These are phyloP conservation scores for Thyridium curvatum DNA, from an alignment of 2,329 filamentous ascomycete species.

Conservation along the genomic window DNA sequence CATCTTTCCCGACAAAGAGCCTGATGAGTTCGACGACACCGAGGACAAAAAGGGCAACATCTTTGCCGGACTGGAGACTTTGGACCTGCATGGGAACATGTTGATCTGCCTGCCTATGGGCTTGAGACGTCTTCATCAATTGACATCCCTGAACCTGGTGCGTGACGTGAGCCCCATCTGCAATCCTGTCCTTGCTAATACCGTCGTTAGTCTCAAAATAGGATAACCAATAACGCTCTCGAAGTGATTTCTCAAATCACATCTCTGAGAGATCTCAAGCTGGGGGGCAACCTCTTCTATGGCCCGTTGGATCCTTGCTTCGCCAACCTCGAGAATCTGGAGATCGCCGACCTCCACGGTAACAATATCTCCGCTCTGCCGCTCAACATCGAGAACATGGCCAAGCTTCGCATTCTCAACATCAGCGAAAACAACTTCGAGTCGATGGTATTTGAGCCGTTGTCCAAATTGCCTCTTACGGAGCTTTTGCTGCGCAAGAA, in stretches of 20 bases:
- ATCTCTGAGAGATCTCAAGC: slow-evolving; percentile 69
- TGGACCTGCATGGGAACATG: slow-evolving; percentile 83
- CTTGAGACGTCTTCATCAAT: slow-evolving; percentile 61
- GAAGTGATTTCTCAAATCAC: slow-evolving; percentile 68
- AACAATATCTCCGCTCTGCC: slow-evolving; percentile 75
- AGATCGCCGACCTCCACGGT: slow-evolving; percentile 73
- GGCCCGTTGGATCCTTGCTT: slow-evolving; percentile 62
- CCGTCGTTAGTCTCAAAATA: slow-evolving; percentile 63
- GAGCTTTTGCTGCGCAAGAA: slow-evolving; percentile 76
- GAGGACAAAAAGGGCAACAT: slow-evolving; percentile 65
- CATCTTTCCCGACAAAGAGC: slow-evolving; percentile 69
- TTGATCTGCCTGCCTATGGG: slow-evolving; percentile 69
- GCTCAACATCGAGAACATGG: slow-evolving; percentile 57
- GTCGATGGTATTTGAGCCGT: slow-evolving; percentile 60
- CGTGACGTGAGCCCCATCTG: slow-evolving; percentile 17
- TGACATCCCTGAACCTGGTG: slow-evolving; percentile 80
- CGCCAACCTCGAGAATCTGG: slow-evolving; percentile 59
- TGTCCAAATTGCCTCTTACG: slow-evolving; percentile 62
- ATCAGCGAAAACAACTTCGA: slow-evolving; percentile 73
- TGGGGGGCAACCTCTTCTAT: slow-evolving; percentile 70
- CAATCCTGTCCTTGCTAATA: background rate
- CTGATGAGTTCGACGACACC: slow-evolving; percentile 51
- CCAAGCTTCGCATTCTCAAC: slow-evolving; percentile 68
- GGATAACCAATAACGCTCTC: slow-evolving; percentile 65
- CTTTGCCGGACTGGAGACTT: slow-evolving; percentile 72